phyloP scores from a whole-genome alignment of 108 stramenopile species.

The Heterococcus sp. region DNA sequence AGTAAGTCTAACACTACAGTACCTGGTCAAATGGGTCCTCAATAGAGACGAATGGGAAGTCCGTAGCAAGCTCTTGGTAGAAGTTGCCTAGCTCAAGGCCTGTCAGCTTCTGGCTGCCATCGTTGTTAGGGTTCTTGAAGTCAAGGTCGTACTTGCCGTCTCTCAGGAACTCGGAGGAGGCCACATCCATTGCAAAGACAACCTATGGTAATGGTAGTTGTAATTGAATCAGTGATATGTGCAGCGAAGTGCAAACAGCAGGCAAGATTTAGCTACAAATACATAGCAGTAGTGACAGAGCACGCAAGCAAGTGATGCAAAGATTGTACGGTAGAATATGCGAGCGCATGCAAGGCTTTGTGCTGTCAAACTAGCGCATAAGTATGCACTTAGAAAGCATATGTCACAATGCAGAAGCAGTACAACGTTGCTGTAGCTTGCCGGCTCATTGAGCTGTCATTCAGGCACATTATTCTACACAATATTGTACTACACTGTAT shows the following conservation, averaged over 20 bases:
- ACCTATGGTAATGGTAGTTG: constrained; percentile 9
- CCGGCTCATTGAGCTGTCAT: neutral
- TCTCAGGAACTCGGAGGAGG: constrained; percentile 94
- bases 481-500: neutral
- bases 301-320: too few relatives aligned
- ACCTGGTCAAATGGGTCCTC: constrained; percentile 99
- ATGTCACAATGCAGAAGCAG: neutral
- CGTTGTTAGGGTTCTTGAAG: constrained; percentile 64
- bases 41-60: constrained; percentile 93
- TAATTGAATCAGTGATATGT: neutral
- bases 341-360: too few relatives aligned
- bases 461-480: neutral
- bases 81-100: constrained; percentile 52
- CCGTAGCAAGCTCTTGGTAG: constrained; percentile 46
- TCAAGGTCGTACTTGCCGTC: constrained; percentile 95
- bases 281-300: too few relatives aligned
- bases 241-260: too few relatives aligned
- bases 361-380: neutral
- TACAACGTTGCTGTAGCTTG: neutral
- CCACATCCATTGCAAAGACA: constrained; percentile 94
- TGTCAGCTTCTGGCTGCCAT: constrained; percentile 42
- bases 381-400: neutral
- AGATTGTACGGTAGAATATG: too few relatives aligned
- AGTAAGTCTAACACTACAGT: neutral
- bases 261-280: too few relatives aligned